A percentile compares a stretch with the other conserved stretches of the same genome.
Evolutionary conservation across 768 basidiomycete genomes (phyloP).

Genomic region (Hericium rajendrae): DNA sequence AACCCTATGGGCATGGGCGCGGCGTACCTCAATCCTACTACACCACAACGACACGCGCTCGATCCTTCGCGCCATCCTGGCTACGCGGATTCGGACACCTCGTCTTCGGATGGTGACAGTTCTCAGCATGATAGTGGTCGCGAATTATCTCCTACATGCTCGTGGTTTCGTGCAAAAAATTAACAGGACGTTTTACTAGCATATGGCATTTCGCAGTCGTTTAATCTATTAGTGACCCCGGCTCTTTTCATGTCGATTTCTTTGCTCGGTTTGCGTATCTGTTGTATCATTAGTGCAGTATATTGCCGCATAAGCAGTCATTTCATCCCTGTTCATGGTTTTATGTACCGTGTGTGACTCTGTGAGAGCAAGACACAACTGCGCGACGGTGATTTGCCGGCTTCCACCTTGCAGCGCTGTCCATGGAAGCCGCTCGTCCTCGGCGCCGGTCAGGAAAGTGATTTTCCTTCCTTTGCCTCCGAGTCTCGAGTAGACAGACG

Average conservation of each 20-base stretch:
- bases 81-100: not conserved
- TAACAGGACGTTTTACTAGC: not conserved
- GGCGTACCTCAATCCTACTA: constrained; percentile 10
- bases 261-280: not conserved
- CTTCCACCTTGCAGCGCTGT: not conserved
- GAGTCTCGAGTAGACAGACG: not conserved
- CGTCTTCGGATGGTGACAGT: not conserved
- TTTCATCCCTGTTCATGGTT: not conserved
- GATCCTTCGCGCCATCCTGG: not conserved
- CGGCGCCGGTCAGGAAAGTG: not conserved
- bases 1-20: constrained; percentile 37
- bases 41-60: constrained; percentile 3
- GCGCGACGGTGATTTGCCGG: not conserved
- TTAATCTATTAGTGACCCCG: not conserved
- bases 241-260: not conserved
- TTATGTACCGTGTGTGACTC: too few relatives aligned
- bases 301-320: not conserved
- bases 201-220: not conserved
- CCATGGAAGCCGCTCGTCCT: not conserved
- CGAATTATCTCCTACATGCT: too few relatives aligned
- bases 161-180: not conserved
- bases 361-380: not conserved
- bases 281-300: not conserved
- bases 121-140: too few relatives aligned
- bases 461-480: not conserved